These are phyloP conservation scores for Nissolia schottii DNA, from an alignment of 306 rosid species.

Conservation along the genomic window DNA sequence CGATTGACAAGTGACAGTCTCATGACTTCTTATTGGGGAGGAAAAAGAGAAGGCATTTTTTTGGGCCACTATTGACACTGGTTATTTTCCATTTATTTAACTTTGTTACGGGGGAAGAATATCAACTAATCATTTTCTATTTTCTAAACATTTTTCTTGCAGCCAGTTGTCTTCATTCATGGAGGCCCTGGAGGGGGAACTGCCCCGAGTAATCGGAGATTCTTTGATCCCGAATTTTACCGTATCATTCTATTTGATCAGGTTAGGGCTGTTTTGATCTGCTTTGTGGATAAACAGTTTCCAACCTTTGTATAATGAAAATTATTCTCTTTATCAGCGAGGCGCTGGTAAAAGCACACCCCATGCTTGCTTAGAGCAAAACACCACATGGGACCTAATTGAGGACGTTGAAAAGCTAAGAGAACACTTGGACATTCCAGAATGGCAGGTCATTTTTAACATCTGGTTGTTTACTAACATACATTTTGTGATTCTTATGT, in stretches of 20 bases:
- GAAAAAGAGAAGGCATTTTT: too few species aligned
- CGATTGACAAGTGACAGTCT: too few species aligned
- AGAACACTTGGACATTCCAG: constrained; percentile 83
- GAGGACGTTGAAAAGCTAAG: constrained; percentile 82
- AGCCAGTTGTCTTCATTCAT: constrained; percentile 87
- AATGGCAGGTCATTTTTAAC: constrained; percentile 71
- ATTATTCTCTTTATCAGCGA: constrained; percentile 46
- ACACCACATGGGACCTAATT: constrained; percentile 91
- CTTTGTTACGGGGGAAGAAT: neutral
- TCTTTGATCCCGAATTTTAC: constrained; percentile 84
- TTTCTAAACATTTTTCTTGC: constrained; percentile 32
- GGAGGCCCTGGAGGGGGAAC: constrained; percentile 99
- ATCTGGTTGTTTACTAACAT: neutral
- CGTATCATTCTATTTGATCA: constrained; percentile 83
- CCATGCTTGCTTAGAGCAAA: constrained; percentile 88
- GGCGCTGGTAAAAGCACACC: constrained; percentile 93
- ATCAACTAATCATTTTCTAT: constrained; percentile 7
- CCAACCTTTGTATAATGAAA: constrained; percentile 6
- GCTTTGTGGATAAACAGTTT: neutral
- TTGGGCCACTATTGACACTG: neutral
- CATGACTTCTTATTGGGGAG: too few species aligned
- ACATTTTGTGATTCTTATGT: constrained; percentile 7
- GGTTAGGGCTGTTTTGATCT: constrained; percentile 47
- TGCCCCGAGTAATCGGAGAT: constrained; percentile 60
- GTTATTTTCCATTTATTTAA: neutral